Conservation (phyloP, 371 early-diverging fungal species). For the Actinomucor elegans region DNA sequence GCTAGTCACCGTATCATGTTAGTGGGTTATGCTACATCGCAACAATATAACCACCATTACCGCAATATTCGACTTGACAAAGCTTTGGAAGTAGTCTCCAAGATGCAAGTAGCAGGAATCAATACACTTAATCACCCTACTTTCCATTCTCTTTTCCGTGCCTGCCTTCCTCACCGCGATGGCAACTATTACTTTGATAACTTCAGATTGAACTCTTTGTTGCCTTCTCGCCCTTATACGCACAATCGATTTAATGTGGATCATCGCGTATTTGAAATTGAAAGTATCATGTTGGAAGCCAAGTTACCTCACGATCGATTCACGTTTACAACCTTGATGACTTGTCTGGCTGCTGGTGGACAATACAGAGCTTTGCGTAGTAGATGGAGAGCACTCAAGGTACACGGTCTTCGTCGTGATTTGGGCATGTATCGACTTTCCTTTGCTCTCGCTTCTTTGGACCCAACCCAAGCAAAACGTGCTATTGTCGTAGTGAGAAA, state of each 20-base stretch:
- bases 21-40: conserved; percentile 33
- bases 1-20: conserved; percentile 29
- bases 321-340: conserved; percentile 35
- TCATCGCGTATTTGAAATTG: conserved; percentile 44
- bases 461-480: conserved; percentile 31
- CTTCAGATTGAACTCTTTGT: conserved; percentile 20
- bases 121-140: conserved; percentile 19
- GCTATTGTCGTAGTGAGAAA: conserved; percentile 36
- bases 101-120: conserved; percentile 30
- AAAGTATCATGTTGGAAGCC: conserved; percentile 43
- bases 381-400: conserved; percentile 39
- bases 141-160: conserved; percentile 39
- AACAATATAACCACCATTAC: conserved; percentile 16
- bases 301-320: conserved; percentile 38
- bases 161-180: conserved; percentile 38
- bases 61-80: conserved; percentile 38
- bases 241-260: conserved; percentile 21
- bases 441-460: conserved; percentile 38
- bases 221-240: conserved; percentile 1
- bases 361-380: conserved; percentile 38
- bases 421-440: conserved; percentile 32
- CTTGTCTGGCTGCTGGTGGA: conserved; percentile 42
- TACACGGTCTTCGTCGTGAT: conserved; percentile 39
- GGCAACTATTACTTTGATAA: conserved; percentile 38
- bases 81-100: conserved; percentile 25